phyloP scores from a whole-genome alignment of 1,284 basidiomycete genomes.

The Hymenochaete sp. region DNA sequence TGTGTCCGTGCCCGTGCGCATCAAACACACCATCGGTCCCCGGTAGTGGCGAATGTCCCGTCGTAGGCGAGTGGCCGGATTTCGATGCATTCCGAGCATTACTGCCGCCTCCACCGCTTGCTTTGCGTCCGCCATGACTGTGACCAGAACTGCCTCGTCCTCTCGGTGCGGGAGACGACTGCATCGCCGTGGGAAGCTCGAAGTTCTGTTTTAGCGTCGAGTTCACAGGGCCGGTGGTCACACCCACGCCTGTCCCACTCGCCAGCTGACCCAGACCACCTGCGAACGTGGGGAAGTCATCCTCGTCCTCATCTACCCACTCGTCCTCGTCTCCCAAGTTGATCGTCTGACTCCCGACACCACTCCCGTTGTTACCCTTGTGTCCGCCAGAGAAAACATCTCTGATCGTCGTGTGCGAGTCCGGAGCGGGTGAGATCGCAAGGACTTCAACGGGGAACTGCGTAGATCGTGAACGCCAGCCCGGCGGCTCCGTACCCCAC shows the following conservation, averaged over 20 bases:
- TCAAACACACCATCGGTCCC: conserved; percentile 38
- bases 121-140: neutral
- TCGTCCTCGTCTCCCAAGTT: conserved; percentile 61
- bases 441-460: conserved; percentile 67
- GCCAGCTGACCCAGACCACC: conserved; percentile 73
- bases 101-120: conserved; percentile 5
- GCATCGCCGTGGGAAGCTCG: conserved; percentile 30
- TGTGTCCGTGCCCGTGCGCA: conserved; percentile 20
- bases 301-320: conserved; percentile 73
- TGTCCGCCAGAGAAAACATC: conserved; percentile 73
- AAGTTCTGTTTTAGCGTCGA: conserved; percentile 15
- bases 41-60: conserved; percentile 49
- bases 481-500: conserved; percentile 77
- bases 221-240: conserved; percentile 39
- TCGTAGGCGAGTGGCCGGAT: conserved; percentile 49
- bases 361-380: too few species aligned
- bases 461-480: conserved; percentile 66
- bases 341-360: conserved; percentile 37
- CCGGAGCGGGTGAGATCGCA: conserved; percentile 48
- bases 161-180: conserved; percentile 19
- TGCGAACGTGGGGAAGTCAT: conserved; percentile 64
- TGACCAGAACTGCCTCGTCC: too few species aligned
- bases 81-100: conserved; percentile 25
- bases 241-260: too few species aligned
- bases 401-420: conserved; percentile 43